These are phyloP conservation scores for Pestalotiopsis sp. DNA, from an alignment of 2,329 filamentous ascomycete genomes.

Conservation along the genomic window DNA sequence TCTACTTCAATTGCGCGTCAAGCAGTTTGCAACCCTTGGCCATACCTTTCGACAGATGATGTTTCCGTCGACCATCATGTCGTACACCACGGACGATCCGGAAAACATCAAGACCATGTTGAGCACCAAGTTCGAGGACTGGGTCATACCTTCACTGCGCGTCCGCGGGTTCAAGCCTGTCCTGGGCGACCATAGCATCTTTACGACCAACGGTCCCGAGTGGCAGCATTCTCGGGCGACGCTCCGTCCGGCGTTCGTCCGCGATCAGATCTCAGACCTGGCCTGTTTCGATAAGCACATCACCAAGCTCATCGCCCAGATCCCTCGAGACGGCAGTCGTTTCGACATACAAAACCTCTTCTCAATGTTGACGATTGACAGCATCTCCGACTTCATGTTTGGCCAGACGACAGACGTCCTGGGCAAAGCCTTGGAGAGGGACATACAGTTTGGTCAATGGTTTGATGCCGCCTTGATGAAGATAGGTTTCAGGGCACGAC, in stretches of 20 bases:
- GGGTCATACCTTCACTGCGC: conserved; percentile 41
- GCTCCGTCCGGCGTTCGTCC: conserved; percentile 55
- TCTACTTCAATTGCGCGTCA: conserved; percentile 19
- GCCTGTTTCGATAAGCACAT: conserved; percentile 72
- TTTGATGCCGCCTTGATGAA: conserved; percentile 50
- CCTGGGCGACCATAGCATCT: conserved; percentile 54
- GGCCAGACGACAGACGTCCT: conserved; percentile 45
- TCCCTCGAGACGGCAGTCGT: conserved; percentile 55
- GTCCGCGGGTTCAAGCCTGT: conserved; percentile 40
- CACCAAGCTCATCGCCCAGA: conserved; percentile 56
- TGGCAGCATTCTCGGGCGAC: conserved; percentile 56
- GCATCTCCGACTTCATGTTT: conserved; percentile 66
- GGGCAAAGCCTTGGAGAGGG: conserved; percentile 35
- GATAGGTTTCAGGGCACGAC: conserved; percentile 37
- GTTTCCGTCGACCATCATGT: conserved; percentile 20
- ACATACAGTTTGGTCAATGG: conserved; percentile 44
- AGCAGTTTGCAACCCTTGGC: conserved; percentile 16
- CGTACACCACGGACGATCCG: conserved; percentile 26
- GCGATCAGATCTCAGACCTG: conserved; percentile 65
- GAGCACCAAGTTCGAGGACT: conserved; percentile 43
- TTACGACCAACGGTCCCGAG: conserved; percentile 51
- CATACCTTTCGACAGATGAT: conserved; percentile 25
- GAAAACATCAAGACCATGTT: conserved; percentile 18
- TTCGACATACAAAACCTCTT: conserved; percentile 67
- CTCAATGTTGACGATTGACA: conserved; percentile 67